Percentiles rank a stretch among this genome's conserved stretches.
These are phyloP conservation scores for Hyparrhenia diplandra DNA, from an alignment of 176 grass and related monocot genomes.

Conservation along the genomic window DNA sequence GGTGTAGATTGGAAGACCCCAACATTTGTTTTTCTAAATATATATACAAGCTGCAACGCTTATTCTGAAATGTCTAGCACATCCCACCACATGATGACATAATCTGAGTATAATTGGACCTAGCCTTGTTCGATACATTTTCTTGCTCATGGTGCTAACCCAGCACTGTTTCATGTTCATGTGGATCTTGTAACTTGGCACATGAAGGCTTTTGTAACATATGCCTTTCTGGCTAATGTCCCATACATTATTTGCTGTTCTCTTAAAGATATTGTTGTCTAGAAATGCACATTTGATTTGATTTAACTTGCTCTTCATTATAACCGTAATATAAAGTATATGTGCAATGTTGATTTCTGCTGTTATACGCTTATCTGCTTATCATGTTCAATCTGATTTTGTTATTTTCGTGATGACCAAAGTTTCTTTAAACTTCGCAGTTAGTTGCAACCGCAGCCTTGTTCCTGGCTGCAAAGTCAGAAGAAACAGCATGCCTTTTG, in stretches of 20 bases:
- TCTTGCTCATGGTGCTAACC: background rate
- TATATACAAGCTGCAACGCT: background rate
- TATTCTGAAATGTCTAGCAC: background rate
- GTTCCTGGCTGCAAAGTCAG: slow-evolving; percentile 75
- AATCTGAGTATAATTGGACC: background rate
- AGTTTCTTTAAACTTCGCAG: slow-evolving; percentile 43
- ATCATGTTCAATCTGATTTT: slow-evolving; percentile 1
- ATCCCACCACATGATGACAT: background rate
- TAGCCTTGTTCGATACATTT: background rate
- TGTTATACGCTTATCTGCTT: background rate
- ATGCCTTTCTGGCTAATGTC: background rate
- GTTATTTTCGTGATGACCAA: background rate
- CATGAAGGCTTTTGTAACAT: slow-evolving; percentile 15
- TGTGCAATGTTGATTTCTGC: background rate
- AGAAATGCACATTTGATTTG: background rate
- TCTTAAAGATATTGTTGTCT: background rate
- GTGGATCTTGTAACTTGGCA: background rate
- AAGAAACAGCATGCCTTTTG: slow-evolving; percentile 74
- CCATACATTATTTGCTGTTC: background rate
- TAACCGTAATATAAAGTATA: background rate
- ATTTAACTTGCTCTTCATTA: background rate
- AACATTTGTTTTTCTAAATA: background rate
- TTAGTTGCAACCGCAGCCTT: slow-evolving; percentile 79
- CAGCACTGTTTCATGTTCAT: background rate
- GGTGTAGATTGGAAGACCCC: background rate